Conservation (phyloP, 2,329 filamentous ascomycete species). For the Cladobotryum protrusum region DNA sequence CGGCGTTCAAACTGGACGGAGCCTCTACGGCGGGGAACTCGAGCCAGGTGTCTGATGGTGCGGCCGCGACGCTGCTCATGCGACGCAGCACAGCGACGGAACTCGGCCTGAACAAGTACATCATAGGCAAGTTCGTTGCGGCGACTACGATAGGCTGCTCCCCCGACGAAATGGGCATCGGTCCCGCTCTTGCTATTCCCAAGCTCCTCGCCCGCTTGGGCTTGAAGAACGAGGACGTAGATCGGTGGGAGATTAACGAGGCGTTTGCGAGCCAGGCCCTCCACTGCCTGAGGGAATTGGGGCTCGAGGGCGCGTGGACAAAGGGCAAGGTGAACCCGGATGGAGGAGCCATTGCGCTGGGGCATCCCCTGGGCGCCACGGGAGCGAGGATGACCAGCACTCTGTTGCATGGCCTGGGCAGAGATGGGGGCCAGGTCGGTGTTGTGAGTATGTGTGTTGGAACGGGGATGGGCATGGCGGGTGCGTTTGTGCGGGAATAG, state of each 20-base stretch:
- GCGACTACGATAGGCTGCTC: slow-evolving; percentile 70
- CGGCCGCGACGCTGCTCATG: slow-evolving; percentile 79
- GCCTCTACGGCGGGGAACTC: slow-evolving; percentile 80
- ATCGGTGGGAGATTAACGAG: slow-evolving; percentile 93
- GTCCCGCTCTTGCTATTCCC: slow-evolving; percentile 80
- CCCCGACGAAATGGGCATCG: slow-evolving; percentile 92
- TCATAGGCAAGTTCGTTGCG: slow-evolving; percentile 79
- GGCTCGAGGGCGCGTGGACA: slow-evolving; percentile 56
- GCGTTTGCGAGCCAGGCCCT: slow-evolving; percentile 61
- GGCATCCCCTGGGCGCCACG: slow-evolving; percentile 85
- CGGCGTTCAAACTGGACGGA: slow-evolving; percentile 72
- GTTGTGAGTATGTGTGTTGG: slow-evolving; percentile 89
- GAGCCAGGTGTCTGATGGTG: slow-evolving; percentile 81
- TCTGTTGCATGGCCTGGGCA: slow-evolving; percentile 59
- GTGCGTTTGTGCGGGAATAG: slow-evolving; percentile 59
- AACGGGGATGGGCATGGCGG: slow-evolving; percentile 73
- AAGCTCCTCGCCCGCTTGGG: slow-evolving; percentile 67
- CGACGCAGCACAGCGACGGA: slow-evolving; percentile 69
- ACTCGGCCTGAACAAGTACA: slow-evolving; percentile 60
- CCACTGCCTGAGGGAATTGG: slow-evolving; percentile 66
- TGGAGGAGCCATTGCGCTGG: slow-evolving; percentile 89
- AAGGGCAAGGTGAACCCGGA: slow-evolving; percentile 77
- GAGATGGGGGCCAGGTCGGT: slow-evolving; percentile 67
- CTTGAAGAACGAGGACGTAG: slow-evolving; percentile 61
- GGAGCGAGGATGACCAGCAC: slow-evolving; percentile 76